Evolutionary conservation across 495 filamentous ascomycete species (phyloP), one percentile per base, ranked within the genome.

Genomic region (Penicillium daleae): DNA sequence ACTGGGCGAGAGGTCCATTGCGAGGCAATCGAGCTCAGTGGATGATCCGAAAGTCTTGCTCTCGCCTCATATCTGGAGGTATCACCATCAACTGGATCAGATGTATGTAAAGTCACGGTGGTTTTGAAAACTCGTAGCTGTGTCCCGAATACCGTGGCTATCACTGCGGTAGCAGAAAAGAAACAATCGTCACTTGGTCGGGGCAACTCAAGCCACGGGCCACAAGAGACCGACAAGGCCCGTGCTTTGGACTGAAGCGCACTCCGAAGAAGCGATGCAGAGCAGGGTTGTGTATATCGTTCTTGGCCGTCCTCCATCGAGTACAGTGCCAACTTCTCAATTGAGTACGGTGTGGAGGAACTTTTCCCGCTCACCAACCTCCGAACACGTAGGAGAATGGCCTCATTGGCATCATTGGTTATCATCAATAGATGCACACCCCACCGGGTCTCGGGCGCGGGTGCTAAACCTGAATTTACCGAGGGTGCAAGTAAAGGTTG

Each of bases 361-460:
- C 37, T 31, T 31, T 63, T 46, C 5, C 19, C 32, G 5, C 13
- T 21, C 12, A 17, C 29, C n/a, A 17, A 37, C 17, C 67, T 56
- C 37, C 44, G 62, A 3, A 73, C 56, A 1, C 61, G 68, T 24
- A 82, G 54, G 6, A 80, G 39, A 50, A 74, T 66, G 29, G 78
- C 56, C 59, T 82, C 76, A 59, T 80, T 80, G n/a, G 68, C 63
- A 67, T 82, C 80, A 61, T 77, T 81, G 1, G 74, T 64, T 0
- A 80, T 62, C 15, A 70, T 57, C 10, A 84, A 63, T 4, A 82
- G 50, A 7, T 71, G 66, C 5, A 74, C 51, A 5, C 81, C 80
- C 81, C 80, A 83, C n/a, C 78, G 75, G 35, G 49, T 72, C 56
- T 78, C 74, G 7, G 62, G 51, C 0, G 59, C 65, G 3, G 58